Base-by-base conservation (phyloP, 2,329 filamentous ascomycete species). In the Fusarium sp. region DNA sequence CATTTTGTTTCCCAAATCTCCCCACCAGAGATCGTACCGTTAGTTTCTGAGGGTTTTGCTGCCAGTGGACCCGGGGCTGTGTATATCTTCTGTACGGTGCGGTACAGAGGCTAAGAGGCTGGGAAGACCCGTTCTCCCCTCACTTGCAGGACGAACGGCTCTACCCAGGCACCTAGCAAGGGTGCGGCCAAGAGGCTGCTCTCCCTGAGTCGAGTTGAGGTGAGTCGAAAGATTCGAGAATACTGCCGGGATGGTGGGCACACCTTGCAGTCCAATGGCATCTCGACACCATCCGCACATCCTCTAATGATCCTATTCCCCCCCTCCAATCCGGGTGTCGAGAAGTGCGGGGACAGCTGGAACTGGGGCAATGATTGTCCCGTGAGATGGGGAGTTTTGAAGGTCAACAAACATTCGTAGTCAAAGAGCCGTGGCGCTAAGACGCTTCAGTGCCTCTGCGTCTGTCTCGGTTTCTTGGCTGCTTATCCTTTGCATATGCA, bases 61-160 rank as follows among this genome's bases (percentile, higher is more conserved):
- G 48, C 53, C 56, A 54, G 66, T 60, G 55, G 67, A 48, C 30
- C 55, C 58, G 49, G 72, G 73, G 73, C 71, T 74, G 73, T 74
- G 72, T 72, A 62, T 65, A 67, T 58, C 50, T 52, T 42, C 48
- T 26, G 10, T 52, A 37, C 16, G 34, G 34, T 37, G 18, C 34
- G 16, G 34, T 37, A 26, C 23, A 52, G 49, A 52, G 37, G 31
- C 23, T 42, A 52, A 34, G 21, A 50, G 46, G 30, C 16, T 37
- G 21, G 23, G 45, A 68, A 52, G 52, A 52, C 25, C 60, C 44
- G 53, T 44, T 54, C 61, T 62, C 49, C 46, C 59, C 63, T 46
- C 59, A 52, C 69, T 60, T 60, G 64, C 48, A 70, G 41, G 26
- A 52, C 31, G 49, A 52, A 62, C 58, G 58, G 62, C 62, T 67